Evolutionary conservation across 1,139 yeast species (phyloP).

Genomic region (Protomyces arabidopsidicola): DNA sequence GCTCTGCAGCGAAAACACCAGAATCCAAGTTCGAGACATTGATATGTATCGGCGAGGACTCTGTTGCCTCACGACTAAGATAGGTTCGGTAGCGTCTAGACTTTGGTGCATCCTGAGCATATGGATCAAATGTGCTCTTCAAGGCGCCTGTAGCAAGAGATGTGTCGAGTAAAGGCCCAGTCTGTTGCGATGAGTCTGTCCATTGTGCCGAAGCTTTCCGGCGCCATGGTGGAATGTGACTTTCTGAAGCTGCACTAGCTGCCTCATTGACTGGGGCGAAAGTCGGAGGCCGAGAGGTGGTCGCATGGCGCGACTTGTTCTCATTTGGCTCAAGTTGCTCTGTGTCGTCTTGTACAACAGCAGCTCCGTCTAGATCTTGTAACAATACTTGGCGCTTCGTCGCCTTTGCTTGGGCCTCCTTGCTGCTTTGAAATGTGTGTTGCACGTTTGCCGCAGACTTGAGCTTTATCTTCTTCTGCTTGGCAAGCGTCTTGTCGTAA

Average conservation of each 20-base stretch:
- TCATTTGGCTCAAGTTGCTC: neutral
- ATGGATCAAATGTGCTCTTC: constrained; percentile 33
- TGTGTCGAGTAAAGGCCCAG: constrained; percentile 30
- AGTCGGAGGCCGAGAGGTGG: neutral
- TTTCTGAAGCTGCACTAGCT: constrained; percentile 3
- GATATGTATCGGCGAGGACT: constrained; percentile 19
- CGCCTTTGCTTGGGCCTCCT: neutral
- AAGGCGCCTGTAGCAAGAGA: constrained; percentile 34
- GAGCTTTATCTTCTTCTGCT: constrained; percentile 21
- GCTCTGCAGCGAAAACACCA: constrained; percentile 34
- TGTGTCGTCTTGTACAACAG: constrained; percentile 27
- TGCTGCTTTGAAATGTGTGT: constrained; percentile 13
- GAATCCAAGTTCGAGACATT: constrained; percentile 28
- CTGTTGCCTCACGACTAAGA: constrained; percentile 31
- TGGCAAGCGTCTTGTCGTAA: constrained; percentile 25
- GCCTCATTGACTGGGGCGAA: neutral
- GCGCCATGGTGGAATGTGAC: constrained; percentile 18
- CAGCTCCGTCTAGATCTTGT: constrained; percentile 33
- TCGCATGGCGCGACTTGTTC: neutral
- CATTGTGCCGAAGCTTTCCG: neutral
- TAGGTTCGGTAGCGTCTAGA: constrained; percentile 33
- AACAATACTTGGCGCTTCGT: constrained; percentile 8
- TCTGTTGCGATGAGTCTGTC: constrained; percentile 6
- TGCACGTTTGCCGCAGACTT: constrained; percentile 10
- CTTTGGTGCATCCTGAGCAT: constrained; percentile 32